Evolutionary conservation across 1,284 basidiomycete genomes (phyloP).

Genomic region (Butyriboletus appendiculatus): DNA sequence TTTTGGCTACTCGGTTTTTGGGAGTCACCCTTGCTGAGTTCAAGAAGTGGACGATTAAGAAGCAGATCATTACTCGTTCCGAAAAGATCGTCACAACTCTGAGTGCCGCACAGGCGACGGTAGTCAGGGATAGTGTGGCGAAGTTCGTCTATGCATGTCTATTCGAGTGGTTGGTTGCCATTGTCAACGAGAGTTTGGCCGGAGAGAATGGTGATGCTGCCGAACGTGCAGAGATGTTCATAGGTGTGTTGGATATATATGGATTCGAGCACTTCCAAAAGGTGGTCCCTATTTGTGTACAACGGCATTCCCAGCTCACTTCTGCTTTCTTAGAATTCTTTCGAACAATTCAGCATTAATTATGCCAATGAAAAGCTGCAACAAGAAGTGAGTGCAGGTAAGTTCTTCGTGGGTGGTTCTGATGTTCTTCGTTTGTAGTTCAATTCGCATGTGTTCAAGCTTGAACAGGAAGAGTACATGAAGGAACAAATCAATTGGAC

Average conservation of each 20-base stretch:
- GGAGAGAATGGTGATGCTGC: constrained; percentile 89
- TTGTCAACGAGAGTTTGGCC: constrained; percentile 94
- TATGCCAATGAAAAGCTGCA: constrained; percentile 99
- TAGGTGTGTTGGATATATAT: constrained; percentile 97
- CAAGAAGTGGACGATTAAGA: constrained; percentile 99
- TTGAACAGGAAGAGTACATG: constrained; percentile 99
- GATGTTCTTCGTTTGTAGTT: constrained; percentile 55
- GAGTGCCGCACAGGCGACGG: constrained; percentile 88
- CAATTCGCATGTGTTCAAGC: constrained; percentile 98
- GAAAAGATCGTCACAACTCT: constrained; percentile 95
- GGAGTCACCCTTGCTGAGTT: constrained; percentile 93
- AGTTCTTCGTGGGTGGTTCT: constrained; percentile 7
- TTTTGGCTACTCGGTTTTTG: constrained; percentile 85
- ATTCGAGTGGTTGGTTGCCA: constrained; percentile 98
- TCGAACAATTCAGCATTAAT: constrained; percentile 99
- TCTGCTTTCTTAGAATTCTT: constrained; percentile 72
- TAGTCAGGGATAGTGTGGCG: constrained; percentile 94
- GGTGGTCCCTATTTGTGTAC: constrained; percentile 38
- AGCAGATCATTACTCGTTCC: constrained; percentile 91
- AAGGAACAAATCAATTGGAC: constrained; percentile 99
- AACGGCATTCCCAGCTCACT: neutral
- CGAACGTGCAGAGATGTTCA: constrained; percentile 92
- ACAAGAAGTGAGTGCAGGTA: constrained; percentile 71
- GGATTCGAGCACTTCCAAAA: constrained; percentile 98
- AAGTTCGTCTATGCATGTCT: constrained; percentile 99